Conservation (phyloP, 371 early-diverging fungal genomes). For the Coemansia sp. region DNA sequence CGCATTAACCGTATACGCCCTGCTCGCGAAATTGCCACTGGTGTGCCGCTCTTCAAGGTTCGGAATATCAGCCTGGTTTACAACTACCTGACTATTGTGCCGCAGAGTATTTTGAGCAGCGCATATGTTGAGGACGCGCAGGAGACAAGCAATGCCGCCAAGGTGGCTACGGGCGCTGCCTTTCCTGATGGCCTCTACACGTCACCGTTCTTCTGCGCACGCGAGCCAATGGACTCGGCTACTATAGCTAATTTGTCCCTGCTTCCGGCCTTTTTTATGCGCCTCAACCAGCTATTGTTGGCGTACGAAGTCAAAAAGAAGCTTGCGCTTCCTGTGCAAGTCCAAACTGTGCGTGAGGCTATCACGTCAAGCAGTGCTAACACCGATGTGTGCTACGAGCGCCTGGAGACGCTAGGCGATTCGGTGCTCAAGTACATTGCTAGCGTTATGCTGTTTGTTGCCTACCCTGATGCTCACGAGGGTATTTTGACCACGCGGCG, state of each 20-base stretch:
- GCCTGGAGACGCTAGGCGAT: slow-evolving; percentile 94
- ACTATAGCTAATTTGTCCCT: slow-evolving; percentile 49
- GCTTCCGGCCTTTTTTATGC: slow-evolving; percentile 66
- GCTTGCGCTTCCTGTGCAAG: slow-evolving; percentile 53
- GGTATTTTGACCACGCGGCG: slow-evolving; percentile 73
- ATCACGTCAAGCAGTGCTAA: slow-evolving; percentile 72
- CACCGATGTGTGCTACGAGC: slow-evolving; percentile 81
- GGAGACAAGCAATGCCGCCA: not conserved
- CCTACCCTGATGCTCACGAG: slow-evolving; percentile 77
- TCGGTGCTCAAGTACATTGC: slow-evolving; percentile 86
- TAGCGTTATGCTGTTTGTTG: slow-evolving; percentile 74
- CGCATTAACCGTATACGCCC: slow-evolving; percentile 15
- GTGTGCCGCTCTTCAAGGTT: slow-evolving; percentile 40
- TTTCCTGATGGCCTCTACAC: slow-evolving; percentile 36
- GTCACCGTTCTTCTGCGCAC: slow-evolving; percentile 44
- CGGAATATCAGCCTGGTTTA: not conserved
- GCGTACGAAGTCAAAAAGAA: slow-evolving; percentile 57
- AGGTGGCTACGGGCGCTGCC: not conserved
- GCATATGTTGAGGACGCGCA: not conserved
- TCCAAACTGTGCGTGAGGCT: slow-evolving; percentile 65
- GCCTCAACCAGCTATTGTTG: slow-evolving; percentile 64
- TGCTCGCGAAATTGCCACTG: not conserved
- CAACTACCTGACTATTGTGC: slow-evolving; percentile 24
- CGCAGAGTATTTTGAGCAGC: not conserved
- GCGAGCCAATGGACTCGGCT: slow-evolving; percentile 16